These are phyloP conservation scores for Colletotrichum ledebouriae DNA, from an alignment of 2,329 filamentous ascomycete species.

Conservation along the genomic window DNA sequence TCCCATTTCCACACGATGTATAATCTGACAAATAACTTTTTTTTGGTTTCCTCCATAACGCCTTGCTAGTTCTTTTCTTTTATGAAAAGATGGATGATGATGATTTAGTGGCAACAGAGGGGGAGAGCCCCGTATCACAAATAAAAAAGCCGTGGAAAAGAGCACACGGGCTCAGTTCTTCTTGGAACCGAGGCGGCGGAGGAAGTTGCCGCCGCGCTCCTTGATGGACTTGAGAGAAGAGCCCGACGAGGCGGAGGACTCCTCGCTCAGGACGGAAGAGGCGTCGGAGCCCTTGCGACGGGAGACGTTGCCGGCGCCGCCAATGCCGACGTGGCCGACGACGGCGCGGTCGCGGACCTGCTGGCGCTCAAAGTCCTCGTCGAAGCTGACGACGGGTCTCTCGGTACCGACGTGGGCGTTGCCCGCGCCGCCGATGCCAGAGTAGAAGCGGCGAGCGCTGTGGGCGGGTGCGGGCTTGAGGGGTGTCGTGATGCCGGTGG, in stretches of 20 bases:
- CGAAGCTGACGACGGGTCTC: constrained; percentile 48
- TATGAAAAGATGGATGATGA: not conserved
- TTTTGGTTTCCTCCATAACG: constrained; percentile 30
- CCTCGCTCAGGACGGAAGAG: constrained; percentile 61
- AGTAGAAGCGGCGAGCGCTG: constrained; percentile 68
- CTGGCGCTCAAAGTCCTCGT: constrained; percentile 44
- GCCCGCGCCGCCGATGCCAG: constrained; percentile 76
- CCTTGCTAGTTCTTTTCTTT: constrained; percentile 12
- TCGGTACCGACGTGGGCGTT: constrained; percentile 72
- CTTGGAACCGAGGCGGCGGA: constrained; percentile 56
- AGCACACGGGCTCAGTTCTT: constrained; percentile 24
- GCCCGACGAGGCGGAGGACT: constrained; percentile 44
- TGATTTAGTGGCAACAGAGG: constrained; percentile 5
- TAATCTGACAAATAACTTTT: constrained; percentile 16
- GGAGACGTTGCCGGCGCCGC: constrained; percentile 71
- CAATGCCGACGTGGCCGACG: constrained; percentile 41
- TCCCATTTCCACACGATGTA: not conserved
- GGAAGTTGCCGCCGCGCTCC: constrained; percentile 51
- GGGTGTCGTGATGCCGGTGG: constrained; percentile 64
- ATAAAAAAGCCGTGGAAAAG: not conserved
- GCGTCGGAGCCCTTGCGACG: constrained; percentile 73
- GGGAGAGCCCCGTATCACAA: not conserved
- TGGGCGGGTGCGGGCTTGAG: constrained; percentile 58
- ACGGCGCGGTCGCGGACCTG: constrained; percentile 42
- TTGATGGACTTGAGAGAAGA: constrained; percentile 40